These are phyloP conservation scores for Prunus yedoensis DNA, from an alignment of 331 rosid species.

Conservation along the genomic window DNA sequence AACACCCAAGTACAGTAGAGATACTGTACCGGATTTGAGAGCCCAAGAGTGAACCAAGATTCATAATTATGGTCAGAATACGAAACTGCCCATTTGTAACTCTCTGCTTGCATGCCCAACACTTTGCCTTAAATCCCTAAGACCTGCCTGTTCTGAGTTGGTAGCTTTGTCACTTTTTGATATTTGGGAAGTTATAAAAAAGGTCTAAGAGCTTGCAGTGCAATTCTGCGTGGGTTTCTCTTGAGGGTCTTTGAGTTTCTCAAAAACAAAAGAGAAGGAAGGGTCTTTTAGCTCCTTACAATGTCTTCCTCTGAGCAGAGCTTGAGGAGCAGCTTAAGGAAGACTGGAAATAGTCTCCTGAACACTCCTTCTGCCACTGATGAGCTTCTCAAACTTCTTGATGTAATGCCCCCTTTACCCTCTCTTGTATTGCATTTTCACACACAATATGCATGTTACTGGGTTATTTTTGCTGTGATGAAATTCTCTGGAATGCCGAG, in stretches of 20 bases:
- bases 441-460: neutral
- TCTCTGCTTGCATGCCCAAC: constrained; percentile 43
- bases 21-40: constrained; percentile 21
- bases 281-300: neutral
- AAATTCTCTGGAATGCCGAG: neutral
- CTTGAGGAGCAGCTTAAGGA: constrained; percentile 37
- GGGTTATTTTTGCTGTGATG: neutral
- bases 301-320: constrained; percentile 40
- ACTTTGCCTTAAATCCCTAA: constrained; percentile 33
- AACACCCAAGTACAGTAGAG: constrained; percentile 11
- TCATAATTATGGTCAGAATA: constrained; percentile 29
- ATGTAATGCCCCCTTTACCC: constrained; percentile 41
- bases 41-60: constrained; percentile 26
- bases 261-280: neutral
- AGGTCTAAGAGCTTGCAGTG: constrained; percentile 11
- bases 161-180: constrained; percentile 3
- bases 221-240: constrained; percentile 5
- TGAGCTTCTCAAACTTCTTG: constrained; percentile 47
- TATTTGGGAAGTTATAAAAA: constrained; percentile 32
- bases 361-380: constrained; percentile 34
- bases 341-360: constrained; percentile 44
- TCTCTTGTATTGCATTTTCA: neutral
- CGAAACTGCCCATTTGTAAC: constrained; percentile 25
- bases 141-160: constrained; percentile 19
- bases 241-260: neutral